phyloP scores from a whole-genome alignment of 805 yeast species.

The Metschnikowia lachancei region DNA sequence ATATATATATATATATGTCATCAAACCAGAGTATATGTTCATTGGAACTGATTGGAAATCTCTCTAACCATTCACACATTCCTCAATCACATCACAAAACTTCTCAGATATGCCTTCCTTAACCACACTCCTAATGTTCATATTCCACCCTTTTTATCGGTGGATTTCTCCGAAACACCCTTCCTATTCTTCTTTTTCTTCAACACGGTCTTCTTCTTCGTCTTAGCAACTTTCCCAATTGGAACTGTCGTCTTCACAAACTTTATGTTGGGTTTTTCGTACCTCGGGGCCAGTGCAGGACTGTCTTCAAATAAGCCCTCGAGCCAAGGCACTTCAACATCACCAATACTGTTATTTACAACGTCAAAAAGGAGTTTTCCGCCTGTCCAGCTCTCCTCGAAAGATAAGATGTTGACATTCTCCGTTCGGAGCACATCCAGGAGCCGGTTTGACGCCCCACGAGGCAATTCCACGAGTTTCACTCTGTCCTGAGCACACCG shows the following conservation, averaged over 20 bases:
- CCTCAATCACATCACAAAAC: too few species aligned
- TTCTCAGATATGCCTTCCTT: too few species aligned
- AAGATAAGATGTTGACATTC: conserved; percentile 34
- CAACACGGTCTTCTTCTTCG: neutral
- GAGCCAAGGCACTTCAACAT: conserved; percentile 48
- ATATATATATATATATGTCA: too few species aligned
- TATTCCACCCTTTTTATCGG: too few species aligned
- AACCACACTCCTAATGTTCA: too few species aligned
- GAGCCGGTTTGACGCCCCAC: conserved; percentile 33
- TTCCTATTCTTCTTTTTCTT: conserved; percentile 8
- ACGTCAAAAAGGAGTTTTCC: conserved; percentile 30
- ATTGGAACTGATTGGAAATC: too few species aligned
- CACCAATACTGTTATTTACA: conserved; percentile 30
- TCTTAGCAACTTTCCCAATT: conserved; percentile 4
- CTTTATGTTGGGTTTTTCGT: conserved; percentile 14
- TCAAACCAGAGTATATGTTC: too few species aligned
- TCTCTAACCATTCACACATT: too few species aligned
- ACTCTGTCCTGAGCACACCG: conserved; percentile 31
- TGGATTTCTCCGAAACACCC: neutral
- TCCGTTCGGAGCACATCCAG: conserved; percentile 30
- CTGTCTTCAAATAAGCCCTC: conserved; percentile 27
- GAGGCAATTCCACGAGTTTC: conserved; percentile 61
- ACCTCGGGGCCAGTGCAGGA: neutral
- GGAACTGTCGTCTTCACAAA: conserved; percentile 17
- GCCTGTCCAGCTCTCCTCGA: conserved; percentile 27